Evolutionary conservation across 805 yeast species (phyloP), one percentile per base, ranked within the genome.

Genomic region (Phaffomyces thermotolerans): DNA sequence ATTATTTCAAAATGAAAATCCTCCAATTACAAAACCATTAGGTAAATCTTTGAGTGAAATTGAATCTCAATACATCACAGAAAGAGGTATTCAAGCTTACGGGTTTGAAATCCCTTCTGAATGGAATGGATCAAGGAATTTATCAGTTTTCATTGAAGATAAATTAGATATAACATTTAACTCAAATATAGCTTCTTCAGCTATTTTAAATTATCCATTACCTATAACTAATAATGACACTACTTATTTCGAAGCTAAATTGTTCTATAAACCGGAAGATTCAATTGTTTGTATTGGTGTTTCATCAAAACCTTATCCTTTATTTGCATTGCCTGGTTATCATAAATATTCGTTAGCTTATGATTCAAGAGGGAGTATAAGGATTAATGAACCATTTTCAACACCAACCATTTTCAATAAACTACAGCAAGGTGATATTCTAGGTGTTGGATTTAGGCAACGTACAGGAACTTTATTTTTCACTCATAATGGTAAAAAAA

Each of bases 401-500:
- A 65, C 71, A 18, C 60, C 67, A 13, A 60, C 64, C 0, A 57
- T 67, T n/a, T 58, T 69, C 36, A 71, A 73, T 3, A 57, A 56
- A 32, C 50, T 85, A 36, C 71, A 75, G 23, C 83, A 84, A 54
- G 98, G 97, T 27, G 99, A 93, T 63, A 95, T 91, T 13, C 73
- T 93, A 4, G 99, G 99, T 1, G 79, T 90, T 34, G 99, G 99
- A 0, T 84, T 86, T 58, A 72, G 90, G 44, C 81, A 84, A 17
- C 72, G 87, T 43, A 69, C 85, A 3, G 95, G 96, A 0, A 78
- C 95, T 0, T 71, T 93, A 0, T 91, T 93, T 57, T 91, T 90
- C 68, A 93, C 99, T 0, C 76, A 95, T 52, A 93, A 93, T 57
- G 99, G 99, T 20, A 87, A 87, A 62, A 87, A 85, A 55, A 67